Conservation (phyloP, 2,329 filamentous ascomycete species). For the Acrodontium crateriforme region DNA sequence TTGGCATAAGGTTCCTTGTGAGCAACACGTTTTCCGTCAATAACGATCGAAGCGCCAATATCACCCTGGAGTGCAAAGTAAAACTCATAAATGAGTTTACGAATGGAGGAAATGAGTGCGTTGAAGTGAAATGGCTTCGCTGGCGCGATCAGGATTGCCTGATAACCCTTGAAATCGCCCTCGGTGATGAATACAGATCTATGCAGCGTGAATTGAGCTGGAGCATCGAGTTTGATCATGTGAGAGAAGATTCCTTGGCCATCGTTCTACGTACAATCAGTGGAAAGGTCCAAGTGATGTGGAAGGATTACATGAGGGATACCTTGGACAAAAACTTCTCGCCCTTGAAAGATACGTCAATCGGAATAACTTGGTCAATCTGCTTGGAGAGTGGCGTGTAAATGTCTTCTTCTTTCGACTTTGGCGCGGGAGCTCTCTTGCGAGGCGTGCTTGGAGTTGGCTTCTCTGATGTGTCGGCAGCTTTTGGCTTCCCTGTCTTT, state of each 20-base stretch:
- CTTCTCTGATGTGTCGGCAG: slow-evolving; percentile 1
- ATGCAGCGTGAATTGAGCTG: slow-evolving; percentile 19
- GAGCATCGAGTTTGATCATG: slow-evolving; percentile 18
- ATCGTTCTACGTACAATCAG: slow-evolving; percentile 9
- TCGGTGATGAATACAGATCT: slow-evolving; percentile 19
- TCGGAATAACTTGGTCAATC: slow-evolving; percentile 6
- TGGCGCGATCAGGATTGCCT: slow-evolving; percentile 23
- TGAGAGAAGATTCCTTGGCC: slow-evolving; percentile 17
- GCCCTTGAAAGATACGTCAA: slow-evolving; percentile 16
- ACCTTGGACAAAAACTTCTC: slow-evolving; percentile 9
- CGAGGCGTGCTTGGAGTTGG: slow-evolving; percentile 3
- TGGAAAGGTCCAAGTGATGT: too few relatives aligned
- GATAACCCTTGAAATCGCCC: slow-evolving; percentile 19
- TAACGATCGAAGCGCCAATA: slow-evolving; percentile 13
- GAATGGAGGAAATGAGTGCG: slow-evolving; percentile 16
- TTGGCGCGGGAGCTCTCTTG: slow-evolving; percentile 4
- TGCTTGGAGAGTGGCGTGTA: slow-evolving; percentile 9
- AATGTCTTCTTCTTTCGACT: slow-evolving; percentile 7
- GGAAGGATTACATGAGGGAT: too few relatives aligned
- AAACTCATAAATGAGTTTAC: slow-evolving; percentile 16
- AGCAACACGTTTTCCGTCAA: slow-evolving; percentile 17
- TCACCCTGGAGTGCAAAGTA: slow-evolving; percentile 18
- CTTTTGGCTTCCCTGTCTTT: slow-evolving; percentile 5
- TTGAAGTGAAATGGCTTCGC: slow-evolving; percentile 22
- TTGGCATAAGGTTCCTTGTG: slow-evolving; percentile 19